These are phyloP conservation scores for Lasiodiplodia theobromae DNA, from an alignment of 2,329 filamentous ascomycete species.

Conservation along the genomic window DNA sequence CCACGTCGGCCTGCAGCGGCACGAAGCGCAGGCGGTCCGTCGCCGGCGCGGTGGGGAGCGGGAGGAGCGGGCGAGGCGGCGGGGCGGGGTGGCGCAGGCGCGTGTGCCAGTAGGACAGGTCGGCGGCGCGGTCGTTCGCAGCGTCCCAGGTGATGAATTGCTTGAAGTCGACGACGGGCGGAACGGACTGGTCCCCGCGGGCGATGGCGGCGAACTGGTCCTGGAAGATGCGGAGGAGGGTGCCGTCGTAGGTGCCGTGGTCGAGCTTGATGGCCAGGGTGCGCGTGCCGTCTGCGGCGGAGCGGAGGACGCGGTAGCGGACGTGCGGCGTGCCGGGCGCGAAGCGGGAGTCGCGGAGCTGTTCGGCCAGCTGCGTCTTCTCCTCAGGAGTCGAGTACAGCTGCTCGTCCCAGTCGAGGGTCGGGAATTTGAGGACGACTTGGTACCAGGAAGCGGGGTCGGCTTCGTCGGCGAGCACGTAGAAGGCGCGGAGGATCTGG, in stretches of 20 bases:
- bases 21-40: too few relatives aligned
- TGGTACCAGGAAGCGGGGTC: background rate
- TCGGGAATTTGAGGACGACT: background rate
- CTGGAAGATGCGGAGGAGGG: constrained; percentile 47
- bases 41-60: too few relatives aligned
- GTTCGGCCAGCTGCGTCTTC: constrained; percentile 33
- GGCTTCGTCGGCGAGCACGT: background rate
- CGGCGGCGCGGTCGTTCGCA: constrained; percentile 32
- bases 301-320: constrained; percentile 42
- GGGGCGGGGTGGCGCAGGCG: background rate
- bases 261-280: constrained; percentile 44
- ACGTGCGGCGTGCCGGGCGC: constrained; percentile 44
- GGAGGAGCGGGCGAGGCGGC: background rate
- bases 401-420: background rate
- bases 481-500: background rate
- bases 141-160: constrained; percentile 35
- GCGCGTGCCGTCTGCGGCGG: constrained; percentile 30
- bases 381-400: background rate
- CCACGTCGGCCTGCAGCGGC: background rate
- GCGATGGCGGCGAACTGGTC: constrained; percentile 39
- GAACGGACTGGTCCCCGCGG: too few relatives aligned
- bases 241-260: constrained; percentile 47
- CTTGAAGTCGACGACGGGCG: constrained; percentile 36
- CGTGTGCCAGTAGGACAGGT: constrained; percentile 35
- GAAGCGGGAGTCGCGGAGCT: constrained; percentile 39